A percentile compares a stretch with the other conserved stretches of the same genome.
Evolutionary conservation across 2,329 filamentous ascomycete genomes (phyloP).

Genomic region (Fusarium tanahbumbuense): DNA sequence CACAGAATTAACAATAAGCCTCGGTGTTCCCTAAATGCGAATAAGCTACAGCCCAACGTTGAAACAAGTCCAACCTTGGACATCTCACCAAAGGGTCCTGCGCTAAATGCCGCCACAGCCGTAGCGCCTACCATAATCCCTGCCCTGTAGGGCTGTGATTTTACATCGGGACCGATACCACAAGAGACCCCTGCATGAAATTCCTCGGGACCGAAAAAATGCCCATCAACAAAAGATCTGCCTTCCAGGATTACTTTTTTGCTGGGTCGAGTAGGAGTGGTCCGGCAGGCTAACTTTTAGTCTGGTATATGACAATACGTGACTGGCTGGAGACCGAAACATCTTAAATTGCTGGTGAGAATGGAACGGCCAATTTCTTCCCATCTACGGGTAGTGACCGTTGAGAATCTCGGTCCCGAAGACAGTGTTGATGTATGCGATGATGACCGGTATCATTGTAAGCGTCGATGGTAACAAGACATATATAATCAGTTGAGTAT

Average conservation of each 20-base stretch:
- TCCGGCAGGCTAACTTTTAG: too few relatives aligned
- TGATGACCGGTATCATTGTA: background rate
- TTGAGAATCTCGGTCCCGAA: too few relatives aligned
- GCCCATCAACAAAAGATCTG: too few relatives aligned
- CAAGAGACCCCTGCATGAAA: too few relatives aligned
- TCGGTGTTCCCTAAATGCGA: background rate
- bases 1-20: background rate
- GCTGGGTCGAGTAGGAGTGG: too few relatives aligned
- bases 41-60: background rate
- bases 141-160: background rate
- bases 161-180: background rate
- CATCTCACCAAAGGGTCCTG: background rate
- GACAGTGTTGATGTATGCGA: background rate
- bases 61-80: background rate
- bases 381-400: too few relatives aligned
- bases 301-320: too few relatives aligned
- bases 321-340: too few relatives aligned
- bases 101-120: background rate
- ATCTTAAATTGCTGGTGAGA: too few relatives aligned
- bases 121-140: background rate
- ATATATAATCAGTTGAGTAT: background rate
- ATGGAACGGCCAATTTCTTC: too few relatives aligned
- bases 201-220: too few relatives aligned
- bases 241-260: too few relatives aligned
- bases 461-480: background rate